phyloP scores from a whole-genome alignment of 2,329 filamentous ascomycete species.

The Pseudopyrenochaeta lycopersici region DNA sequence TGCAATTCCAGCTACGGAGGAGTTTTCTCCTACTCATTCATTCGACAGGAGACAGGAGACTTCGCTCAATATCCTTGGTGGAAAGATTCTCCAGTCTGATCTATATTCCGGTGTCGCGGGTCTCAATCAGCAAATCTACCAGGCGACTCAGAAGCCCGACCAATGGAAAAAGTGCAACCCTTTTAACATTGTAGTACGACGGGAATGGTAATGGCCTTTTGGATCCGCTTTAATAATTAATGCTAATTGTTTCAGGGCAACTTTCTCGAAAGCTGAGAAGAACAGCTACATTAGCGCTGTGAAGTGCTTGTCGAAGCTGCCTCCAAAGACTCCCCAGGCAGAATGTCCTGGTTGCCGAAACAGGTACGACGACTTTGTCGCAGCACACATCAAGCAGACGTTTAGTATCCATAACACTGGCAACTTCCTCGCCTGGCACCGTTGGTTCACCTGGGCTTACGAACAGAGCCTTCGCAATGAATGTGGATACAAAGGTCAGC shows the following conservation, averaged over 20 bases:
- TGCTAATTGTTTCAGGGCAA: conserved; percentile 26
- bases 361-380: conserved; percentile 44
- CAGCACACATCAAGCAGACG: conserved; percentile 41
- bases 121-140: conserved; percentile 37
- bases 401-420: conserved; percentile 38
- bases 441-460: conserved; percentile 38
- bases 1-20: conserved; percentile 21
- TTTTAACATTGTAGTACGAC: conserved; percentile 50
- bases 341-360: conserved; percentile 38
- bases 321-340: conserved; percentile 31
- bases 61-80: conserved; percentile 11
- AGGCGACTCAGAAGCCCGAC: conserved; percentile 24
- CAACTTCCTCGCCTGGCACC: conserved; percentile 40
- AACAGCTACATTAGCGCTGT: conserved; percentile 43
- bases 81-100: conserved; percentile 31
- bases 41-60: conserved; percentile 29
- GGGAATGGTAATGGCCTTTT: conserved; percentile 52
- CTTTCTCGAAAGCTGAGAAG: conserved; percentile 36
- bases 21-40: conserved; percentile 6
- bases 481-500: conserved; percentile 39
- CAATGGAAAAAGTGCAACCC: conserved; percentile 48
- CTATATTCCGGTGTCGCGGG: conserved; percentile 32
- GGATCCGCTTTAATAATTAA: neutral
- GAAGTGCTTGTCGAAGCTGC: conserved; percentile 36
- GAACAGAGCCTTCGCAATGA: conserved; percentile 40